A percentile compares a stretch with the other conserved stretches of the same genome.
Evolutionary conservation across 345 rosid species (phyloP).

Genomic region (Corymbia maculata): DNA sequence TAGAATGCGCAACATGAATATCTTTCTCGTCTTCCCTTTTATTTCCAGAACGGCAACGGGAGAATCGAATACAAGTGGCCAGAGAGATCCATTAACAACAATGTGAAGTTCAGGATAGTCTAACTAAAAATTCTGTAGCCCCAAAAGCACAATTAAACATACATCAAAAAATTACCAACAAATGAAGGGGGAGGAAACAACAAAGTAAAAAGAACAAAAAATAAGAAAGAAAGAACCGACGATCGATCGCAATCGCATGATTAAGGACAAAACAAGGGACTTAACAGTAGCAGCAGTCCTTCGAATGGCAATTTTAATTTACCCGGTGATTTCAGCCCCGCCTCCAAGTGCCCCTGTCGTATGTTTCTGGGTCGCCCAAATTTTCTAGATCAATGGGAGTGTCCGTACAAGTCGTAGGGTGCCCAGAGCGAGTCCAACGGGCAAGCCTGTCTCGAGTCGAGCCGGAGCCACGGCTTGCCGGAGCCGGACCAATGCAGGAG

Average conservation of each 20-base stretch:
- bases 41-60: neutral
- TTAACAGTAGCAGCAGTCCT: neutral
- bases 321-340: neutral
- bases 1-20: neutral
- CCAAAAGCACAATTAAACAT: neutral
- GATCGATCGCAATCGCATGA: neutral
- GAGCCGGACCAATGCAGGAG: constrained; percentile 81
- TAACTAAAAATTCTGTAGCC: neutral
- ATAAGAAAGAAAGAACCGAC: neutral
- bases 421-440: constrained; percentile 62
- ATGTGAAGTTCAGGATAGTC: neutral
- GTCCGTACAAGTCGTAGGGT: constrained; percentile 58
- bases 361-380: neutral
- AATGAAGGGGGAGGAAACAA: neutral
- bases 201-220: neutral
- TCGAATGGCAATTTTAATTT: neutral
- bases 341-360: neutral
- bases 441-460: constrained; percentile 55
- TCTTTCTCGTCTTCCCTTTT: neutral
- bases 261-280: neutral
- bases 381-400: constrained; percentile 10
- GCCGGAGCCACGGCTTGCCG: constrained; percentile 77
- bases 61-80: constrained; percentile 24
- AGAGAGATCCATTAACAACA: constrained; percentile 10
- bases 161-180: neutral